Conservation (phyloP, 2,329 filamentous ascomycete species). For the Alternaria brassicae region DNA sequence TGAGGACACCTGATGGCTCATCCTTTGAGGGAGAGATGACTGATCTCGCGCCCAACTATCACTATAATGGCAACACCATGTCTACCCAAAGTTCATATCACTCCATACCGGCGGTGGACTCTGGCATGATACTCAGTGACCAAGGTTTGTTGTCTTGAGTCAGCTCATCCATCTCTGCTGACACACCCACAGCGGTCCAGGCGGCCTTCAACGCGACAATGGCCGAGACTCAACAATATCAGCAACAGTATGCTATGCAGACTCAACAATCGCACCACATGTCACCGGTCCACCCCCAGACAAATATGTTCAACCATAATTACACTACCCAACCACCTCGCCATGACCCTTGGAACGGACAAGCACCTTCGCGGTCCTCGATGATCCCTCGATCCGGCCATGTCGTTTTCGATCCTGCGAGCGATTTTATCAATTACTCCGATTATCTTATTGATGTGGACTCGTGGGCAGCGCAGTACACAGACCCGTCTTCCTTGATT, state of each 20-base stretch:
- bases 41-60: conserved; percentile 37
- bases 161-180: conserved; percentile 11
- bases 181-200: conserved; percentile 32
- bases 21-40: conserved; percentile 44
- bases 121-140: conserved; percentile 31
- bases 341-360: conserved; percentile 44
- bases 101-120: conserved; percentile 30
- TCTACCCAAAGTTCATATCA: conserved; percentile 37
- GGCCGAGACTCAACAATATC: conserved; percentile 29
- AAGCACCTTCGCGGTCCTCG: conserved; percentile 37
- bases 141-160: conserved; percentile 27
- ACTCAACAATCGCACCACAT: conserved; percentile 25
- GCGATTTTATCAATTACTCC: conserved; percentile 34
- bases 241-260: conserved; percentile 29
- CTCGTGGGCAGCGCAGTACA: conserved; percentile 37
- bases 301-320: conserved; percentile 26
- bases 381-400: conserved; percentile 38
- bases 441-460: conserved; percentile 30
- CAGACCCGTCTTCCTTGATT: conserved; percentile 35
- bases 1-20: conserved; percentile 45
- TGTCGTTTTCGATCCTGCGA: conserved; percentile 42
- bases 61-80: conserved; percentile 33
- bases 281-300: conserved; percentile 26
- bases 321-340: conserved; percentile 36
- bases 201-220: conserved; percentile 34